Evolutionary conservation across 805 yeast genomes (phyloP).

Genomic region (Candida nanaspora): DNA sequence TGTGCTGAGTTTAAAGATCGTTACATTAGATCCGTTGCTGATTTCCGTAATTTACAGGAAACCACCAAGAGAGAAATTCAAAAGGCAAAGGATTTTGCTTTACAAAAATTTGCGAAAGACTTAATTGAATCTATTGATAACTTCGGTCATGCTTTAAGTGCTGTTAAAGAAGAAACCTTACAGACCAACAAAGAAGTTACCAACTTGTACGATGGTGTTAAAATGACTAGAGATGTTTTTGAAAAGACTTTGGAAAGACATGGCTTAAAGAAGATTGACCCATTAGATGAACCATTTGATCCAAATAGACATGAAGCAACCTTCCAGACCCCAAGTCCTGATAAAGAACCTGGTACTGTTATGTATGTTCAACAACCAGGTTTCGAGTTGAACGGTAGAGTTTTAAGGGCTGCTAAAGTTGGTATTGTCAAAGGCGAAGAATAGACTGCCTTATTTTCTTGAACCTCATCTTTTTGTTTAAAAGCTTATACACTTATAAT

Average conservation of each 20-base stretch:
- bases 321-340: conserved; percentile 80
- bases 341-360: conserved; percentile 85
- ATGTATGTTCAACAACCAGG: conserved; percentile 92
- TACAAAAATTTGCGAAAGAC: conserved; percentile 88
- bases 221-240: conserved; percentile 81
- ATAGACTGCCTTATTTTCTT: conserved; percentile 8
- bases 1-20: conserved; percentile 77
- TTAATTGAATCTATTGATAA: conserved; percentile 85
- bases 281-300: conserved; percentile 78
- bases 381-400: conserved; percentile 77
- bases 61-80: conserved; percentile 81
- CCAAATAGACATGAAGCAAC: conserved; percentile 93
- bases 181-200: conserved; percentile 56
- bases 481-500: no score
- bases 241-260: conserved; percentile 76
- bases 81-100: conserved; percentile 83
- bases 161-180: conserved; percentile 59
- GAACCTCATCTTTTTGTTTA: no score
- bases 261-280: conserved; percentile 76
- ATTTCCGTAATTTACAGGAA: conserved; percentile 87
- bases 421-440: conserved; percentile 71
- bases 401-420: conserved; percentile 91
- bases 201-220: conserved; percentile 79
- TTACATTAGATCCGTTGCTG: conserved; percentile 79
- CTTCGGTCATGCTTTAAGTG: conserved; percentile 75